These are phyloP conservation scores for Fusarium graminum DNA, from an alignment of 2,329 filamentous ascomycete species.

Conservation along the genomic window DNA sequence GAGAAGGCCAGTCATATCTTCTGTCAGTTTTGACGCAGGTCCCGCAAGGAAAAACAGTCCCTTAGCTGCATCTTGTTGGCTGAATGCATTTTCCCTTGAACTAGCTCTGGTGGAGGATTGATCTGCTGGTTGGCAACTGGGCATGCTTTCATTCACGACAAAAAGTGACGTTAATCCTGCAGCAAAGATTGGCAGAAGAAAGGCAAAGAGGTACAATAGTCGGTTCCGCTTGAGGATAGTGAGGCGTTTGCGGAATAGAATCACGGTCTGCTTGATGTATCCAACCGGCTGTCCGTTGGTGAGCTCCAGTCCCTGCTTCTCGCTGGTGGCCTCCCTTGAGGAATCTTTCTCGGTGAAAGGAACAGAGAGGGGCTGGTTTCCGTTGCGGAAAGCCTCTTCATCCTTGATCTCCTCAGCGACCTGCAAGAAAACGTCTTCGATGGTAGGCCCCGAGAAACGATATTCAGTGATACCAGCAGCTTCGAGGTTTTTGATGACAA, in stretches of 20 bases:
- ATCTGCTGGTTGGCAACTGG: constrained; percentile 65
- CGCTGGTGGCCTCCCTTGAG: constrained; percentile 44
- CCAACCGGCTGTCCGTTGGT: constrained; percentile 77
- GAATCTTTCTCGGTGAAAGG: constrained; percentile 43
- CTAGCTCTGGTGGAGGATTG: constrained; percentile 58
- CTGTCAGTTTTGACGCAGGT: constrained; percentile 55
- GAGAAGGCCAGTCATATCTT: constrained; percentile 53
- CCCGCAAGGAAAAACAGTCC: constrained; percentile 51
- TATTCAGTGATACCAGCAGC: constrained; percentile 77
- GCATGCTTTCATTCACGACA: constrained; percentile 67
- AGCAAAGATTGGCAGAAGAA: constrained; percentile 82
- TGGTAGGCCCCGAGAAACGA: constrained; percentile 87
- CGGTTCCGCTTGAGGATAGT: constrained; percentile 84
- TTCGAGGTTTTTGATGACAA: constrained; percentile 78
- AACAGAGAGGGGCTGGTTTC: constrained; percentile 38
- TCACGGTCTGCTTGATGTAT: constrained; percentile 76
- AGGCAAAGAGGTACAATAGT: constrained; percentile 79
- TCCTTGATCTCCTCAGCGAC: constrained; percentile 82
- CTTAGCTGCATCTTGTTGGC: constrained; percentile 50
- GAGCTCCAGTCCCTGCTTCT: constrained; percentile 63
- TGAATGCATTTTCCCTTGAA: constrained; percentile 56
- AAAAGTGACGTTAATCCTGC: constrained; percentile 85
- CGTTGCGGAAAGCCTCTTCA: constrained; percentile 56
- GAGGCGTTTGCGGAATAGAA: constrained; percentile 82
- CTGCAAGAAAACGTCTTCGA: constrained; percentile 92